Evolutionary conservation across 208 protist genomes (phyloP).

Genomic region (Endotrypanum monterogeii): DNA sequence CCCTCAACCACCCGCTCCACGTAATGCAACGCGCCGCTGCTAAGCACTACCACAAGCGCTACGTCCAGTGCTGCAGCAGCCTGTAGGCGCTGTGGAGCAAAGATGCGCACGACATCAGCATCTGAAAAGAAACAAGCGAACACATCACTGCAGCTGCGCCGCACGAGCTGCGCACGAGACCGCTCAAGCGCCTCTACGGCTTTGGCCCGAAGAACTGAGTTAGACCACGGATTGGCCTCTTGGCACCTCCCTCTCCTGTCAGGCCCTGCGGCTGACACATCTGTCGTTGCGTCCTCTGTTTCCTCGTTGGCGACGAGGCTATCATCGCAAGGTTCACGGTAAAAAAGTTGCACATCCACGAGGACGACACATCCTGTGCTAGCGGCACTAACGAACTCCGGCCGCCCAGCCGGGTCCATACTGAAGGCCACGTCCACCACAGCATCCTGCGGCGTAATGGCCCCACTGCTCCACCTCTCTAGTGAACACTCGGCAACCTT

Average conservation of each 20-base stretch:
- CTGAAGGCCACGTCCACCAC: slow-evolving; percentile 53
- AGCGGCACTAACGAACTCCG: slow-evolving; percentile 60
- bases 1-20: slow-evolving; percentile 56
- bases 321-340: neutral
- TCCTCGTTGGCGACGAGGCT: slow-evolving; percentile 2
- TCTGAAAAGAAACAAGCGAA: slow-evolving; percentile 40
- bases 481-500: slow-evolving; percentile 45
- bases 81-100: slow-evolving; percentile 54
- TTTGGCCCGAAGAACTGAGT: slow-evolving; percentile 27
- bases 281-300: neutral
- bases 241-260: slow-evolving; percentile 1
- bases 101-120: slow-evolving; percentile 55
- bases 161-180: slow-evolving; percentile 7
- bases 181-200: slow-evolving; percentile 40
- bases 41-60: slow-evolving; percentile 63
- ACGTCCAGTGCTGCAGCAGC: slow-evolving; percentile 63
- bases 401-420: slow-evolving; percentile 60
- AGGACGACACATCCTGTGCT: slow-evolving; percentile 46
- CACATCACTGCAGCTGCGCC: slow-evolving; percentile 33
- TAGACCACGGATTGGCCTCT: neutral
- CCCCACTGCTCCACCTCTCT: slow-evolving; percentile 28
- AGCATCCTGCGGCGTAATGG: slow-evolving; percentile 35
- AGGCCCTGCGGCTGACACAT: neutral
- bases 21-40: slow-evolving; percentile 59
- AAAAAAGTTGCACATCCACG: slow-evolving; percentile 39